Percentiles rank a stretch among this genome's conserved stretches.
These are phyloP conservation scores for Aureobasidium zeae DNA, from an alignment of 2,329 filamentous ascomycete species.

Conservation along the genomic window DNA sequence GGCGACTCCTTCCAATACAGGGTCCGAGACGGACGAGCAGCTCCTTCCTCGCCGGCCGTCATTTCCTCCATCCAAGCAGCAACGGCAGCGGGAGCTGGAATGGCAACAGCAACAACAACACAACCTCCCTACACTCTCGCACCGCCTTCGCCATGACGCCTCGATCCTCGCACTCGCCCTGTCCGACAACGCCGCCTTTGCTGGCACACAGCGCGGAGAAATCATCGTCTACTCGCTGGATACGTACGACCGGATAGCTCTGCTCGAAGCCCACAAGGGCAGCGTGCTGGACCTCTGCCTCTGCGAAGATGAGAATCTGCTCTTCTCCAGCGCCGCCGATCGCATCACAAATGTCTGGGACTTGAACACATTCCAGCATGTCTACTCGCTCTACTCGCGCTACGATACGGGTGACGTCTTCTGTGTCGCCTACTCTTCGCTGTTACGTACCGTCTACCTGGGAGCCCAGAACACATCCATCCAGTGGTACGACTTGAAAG, in stretches of 20 bases:
- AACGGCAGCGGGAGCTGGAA: too few species aligned
- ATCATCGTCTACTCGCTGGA: slow-evolving; percentile 84
- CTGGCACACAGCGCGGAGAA: slow-evolving; percentile 86
- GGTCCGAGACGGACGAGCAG: slow-evolving; percentile 18
- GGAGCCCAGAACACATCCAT: slow-evolving; percentile 92
- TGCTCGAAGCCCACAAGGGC: slow-evolving; percentile 81
- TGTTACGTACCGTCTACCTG: slow-evolving; percentile 74
- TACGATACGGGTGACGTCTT: slow-evolving; percentile 96
- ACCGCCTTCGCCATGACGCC: slow-evolving; percentile 66
- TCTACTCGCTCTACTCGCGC: slow-evolving; percentile 85
- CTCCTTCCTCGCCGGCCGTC: slow-evolving; percentile 3
- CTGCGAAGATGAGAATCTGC: slow-evolving; percentile 60
- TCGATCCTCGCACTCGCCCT: slow-evolving; percentile 77
- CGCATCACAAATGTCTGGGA: slow-evolving; percentile 93
- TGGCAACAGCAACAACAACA: slow-evolving; percentile 13
- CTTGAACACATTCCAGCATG: slow-evolving; percentile 61
- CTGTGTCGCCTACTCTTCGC: slow-evolving; percentile 77
- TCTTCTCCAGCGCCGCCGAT: slow-evolving; percentile 91
- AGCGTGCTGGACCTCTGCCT: slow-evolving; percentile 81
- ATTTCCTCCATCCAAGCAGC: background rate
- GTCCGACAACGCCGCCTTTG: slow-evolving; percentile 73
- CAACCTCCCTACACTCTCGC: slow-evolving; percentile 53
- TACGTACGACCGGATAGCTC: slow-evolving; percentile 70
- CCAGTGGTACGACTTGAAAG: slow-evolving; percentile 75
- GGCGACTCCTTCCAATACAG: slow-evolving; percentile 12